A percentile compares a stretch with the other conserved stretches of the same genome.
Evolutionary conservation across 768 basidiomycete genomes (phyloP).

Genomic region (Panaeolus cyanescens): DNA sequence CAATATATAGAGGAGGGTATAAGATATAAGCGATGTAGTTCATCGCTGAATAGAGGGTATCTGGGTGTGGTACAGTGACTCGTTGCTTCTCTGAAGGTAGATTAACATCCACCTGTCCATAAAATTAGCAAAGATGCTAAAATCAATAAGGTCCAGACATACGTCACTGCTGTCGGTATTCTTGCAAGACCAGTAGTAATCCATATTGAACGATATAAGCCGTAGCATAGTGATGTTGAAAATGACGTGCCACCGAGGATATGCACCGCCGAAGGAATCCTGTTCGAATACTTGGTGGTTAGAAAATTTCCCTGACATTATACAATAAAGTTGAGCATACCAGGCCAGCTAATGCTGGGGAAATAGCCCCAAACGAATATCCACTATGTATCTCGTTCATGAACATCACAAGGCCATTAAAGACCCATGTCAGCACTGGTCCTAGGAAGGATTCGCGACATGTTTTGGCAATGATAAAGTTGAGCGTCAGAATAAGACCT

Average conservation of each 20-base stretch:
- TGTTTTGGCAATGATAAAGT: constrained; percentile 64
- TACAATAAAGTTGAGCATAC: constrained; percentile 43
- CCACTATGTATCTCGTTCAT: constrained; percentile 76
- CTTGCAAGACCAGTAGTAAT: constrained; percentile 82
- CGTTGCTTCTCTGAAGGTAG: constrained; percentile 61
- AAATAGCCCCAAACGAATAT: constrained; percentile 63
- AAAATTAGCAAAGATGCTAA: background rate
- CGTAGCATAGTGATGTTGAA: constrained; percentile 98
- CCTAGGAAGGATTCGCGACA: constrained; percentile 43
- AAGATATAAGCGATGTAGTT: constrained; percentile 86
- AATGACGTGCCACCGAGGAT: constrained; percentile 89
- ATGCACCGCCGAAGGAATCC: constrained; percentile 72
- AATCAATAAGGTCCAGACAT: constrained; percentile 11
- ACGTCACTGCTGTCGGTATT: constrained; percentile 43
- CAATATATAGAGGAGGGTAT: constrained; percentile 94
- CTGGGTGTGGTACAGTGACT: constrained; percentile 52
- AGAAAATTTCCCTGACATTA: background rate
- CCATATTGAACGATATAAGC: constrained; percentile 90
- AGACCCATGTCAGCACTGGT: constrained; percentile 70
- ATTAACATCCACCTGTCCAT: constrained; percentile 13
- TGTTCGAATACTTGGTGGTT: constrained; percentile 28
- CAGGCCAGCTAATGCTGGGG: constrained; percentile 55
- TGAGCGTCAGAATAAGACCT: constrained; percentile 63
- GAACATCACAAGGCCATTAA: constrained; percentile 76
- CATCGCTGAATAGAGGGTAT: constrained; percentile 60